These are phyloP conservation scores for Nemania serpens DNA, from an alignment of 2,329 filamentous ascomycete species.

Conservation along the genomic window DNA sequence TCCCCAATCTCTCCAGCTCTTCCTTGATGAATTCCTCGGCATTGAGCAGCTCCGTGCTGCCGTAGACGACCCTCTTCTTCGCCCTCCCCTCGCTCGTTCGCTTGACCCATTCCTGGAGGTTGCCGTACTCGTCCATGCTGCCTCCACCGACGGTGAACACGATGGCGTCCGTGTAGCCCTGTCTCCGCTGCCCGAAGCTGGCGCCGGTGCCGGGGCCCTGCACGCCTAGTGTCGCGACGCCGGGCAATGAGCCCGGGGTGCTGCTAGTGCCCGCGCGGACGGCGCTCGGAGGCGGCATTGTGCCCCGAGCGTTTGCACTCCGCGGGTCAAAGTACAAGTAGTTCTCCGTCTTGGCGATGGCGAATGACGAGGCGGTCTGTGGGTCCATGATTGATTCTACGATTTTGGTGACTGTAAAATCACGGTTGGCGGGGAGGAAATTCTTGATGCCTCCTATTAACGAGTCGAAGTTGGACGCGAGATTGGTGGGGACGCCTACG, in stretches of 20 bases:
- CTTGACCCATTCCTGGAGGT: conserved; percentile 93
- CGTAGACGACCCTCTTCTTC: conserved; percentile 86
- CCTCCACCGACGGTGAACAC: conserved; percentile 96
- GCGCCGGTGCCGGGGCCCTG: conserved; percentile 69
- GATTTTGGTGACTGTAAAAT: conserved; percentile 96
- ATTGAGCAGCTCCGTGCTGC: conserved; percentile 82
- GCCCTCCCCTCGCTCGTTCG: conserved; percentile 70
- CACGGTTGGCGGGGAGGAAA: conserved; percentile 93
- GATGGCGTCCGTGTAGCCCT: conserved; percentile 87
- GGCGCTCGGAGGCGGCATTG: conserved; percentile 78
- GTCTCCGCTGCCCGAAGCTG: conserved; percentile 87
- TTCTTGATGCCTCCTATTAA: conserved; percentile 97
- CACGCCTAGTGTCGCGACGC: conserved; percentile 45
- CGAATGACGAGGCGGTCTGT: conserved; percentile 82
- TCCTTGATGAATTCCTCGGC: conserved; percentile 68
- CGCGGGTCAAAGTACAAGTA: conserved; percentile 98
- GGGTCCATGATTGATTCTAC: conserved; percentile 99
- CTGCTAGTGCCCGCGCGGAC: conserved; percentile 52
- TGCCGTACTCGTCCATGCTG: conserved; percentile 98
- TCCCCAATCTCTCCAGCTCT: conserved; percentile 66
- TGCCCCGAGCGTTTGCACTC: conserved; percentile 89
- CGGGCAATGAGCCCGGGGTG: conserved; percentile 51
- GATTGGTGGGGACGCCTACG: conserved; percentile 69
- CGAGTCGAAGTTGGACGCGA: conserved; percentile 84
- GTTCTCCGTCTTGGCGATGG: conserved; percentile 93